phyloP scores from a whole-genome alignment of 2,329 filamentous ascomycete species.

The Colletotrichum tanaceti region DNA sequence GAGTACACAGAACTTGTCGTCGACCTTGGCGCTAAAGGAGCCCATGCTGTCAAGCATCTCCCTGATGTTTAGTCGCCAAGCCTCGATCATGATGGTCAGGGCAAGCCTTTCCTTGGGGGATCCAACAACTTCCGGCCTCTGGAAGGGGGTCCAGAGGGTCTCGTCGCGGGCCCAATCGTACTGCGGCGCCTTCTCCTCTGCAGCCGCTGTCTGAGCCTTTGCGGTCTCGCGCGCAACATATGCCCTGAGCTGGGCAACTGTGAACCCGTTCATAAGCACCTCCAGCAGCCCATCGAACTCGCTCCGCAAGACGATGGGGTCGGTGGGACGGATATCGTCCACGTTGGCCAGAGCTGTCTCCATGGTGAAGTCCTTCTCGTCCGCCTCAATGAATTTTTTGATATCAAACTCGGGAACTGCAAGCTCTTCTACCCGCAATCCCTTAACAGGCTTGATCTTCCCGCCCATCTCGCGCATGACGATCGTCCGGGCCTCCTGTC shows the following conservation, averaged over 20 bases:
- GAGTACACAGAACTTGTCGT: slow-evolving; percentile 25
- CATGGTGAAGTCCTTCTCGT: slow-evolving; percentile 44
- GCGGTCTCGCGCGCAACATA: slow-evolving; percentile 51
- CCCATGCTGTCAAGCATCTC: slow-evolving; percentile 59
- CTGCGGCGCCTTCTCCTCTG: slow-evolving; percentile 26
- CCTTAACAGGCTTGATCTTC: slow-evolving; percentile 31
- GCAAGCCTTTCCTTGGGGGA: slow-evolving; percentile 55
- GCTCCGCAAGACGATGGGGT: slow-evolving; percentile 51
- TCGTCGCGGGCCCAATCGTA: slow-evolving; percentile 57
- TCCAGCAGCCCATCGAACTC: slow-evolving; percentile 57
- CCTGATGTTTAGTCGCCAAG: slow-evolving; percentile 62
- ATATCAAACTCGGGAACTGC: slow-evolving; percentile 45
- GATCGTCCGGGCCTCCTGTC: slow-evolving; percentile 58
- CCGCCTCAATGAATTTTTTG: slow-evolving; percentile 47
- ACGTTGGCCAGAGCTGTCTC: slow-evolving; percentile 59
- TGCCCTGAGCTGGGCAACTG: slow-evolving; percentile 55
- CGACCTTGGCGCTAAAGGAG: slow-evolving; percentile 53
- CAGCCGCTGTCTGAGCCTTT: slow-evolving; percentile 10
- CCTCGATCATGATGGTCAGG: slow-evolving; percentile 58
- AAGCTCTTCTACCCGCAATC: slow-evolving; percentile 23
- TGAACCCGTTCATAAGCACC: slow-evolving; percentile 59
- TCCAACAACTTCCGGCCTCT: slow-evolving; percentile 30
- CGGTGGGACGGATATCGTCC: slow-evolving; percentile 59
- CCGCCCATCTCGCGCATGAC: slow-evolving; percentile 55
- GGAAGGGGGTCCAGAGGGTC: slow-evolving; percentile 55